Evolutionary conservation across 371 early-diverging fungal species (phyloP).

Genomic region (Mortierella sp.): DNA sequence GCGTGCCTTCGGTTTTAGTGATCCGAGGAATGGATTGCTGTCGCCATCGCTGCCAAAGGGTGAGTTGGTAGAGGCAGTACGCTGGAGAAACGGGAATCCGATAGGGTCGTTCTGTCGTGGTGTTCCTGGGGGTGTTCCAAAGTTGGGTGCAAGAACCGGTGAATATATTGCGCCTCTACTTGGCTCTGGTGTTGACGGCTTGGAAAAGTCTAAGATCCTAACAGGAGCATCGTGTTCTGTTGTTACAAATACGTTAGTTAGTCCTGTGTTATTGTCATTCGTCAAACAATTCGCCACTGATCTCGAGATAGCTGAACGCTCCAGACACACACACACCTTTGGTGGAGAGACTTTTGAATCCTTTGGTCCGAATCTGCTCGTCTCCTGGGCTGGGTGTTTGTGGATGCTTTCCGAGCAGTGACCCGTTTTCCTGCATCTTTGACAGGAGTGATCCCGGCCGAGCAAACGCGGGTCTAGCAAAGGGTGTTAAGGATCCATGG

Average conservation of each 20-base stretch:
- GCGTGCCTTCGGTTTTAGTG: slow-evolving; percentile 26
- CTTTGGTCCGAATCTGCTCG: slow-evolving; percentile 30
- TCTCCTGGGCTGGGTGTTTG: slow-evolving; percentile 46
- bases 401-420: slow-evolving; percentile 51
- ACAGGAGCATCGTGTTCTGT: slow-evolving; percentile 16
- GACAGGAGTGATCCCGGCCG: slow-evolving; percentile 27
- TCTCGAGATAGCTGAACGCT: too few species aligned
- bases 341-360: slow-evolving; percentile 19
- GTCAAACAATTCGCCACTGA: not conserved
- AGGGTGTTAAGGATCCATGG: not conserved
- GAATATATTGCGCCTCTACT: slow-evolving; percentile 20
- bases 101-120: slow-evolving; percentile 17
- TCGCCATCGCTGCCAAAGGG: slow-evolving; percentile 22
- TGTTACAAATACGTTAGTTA: not conserved
- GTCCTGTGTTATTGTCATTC: not conserved
- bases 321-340: slow-evolving; percentile 2
- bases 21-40: slow-evolving; percentile 44
- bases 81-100: not conserved
- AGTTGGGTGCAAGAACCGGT: slow-evolving; percentile 41
- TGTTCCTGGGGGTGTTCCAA: slow-evolving; percentile 44
- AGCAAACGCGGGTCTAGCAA: not conserved
- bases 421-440: slow-evolving; percentile 38
- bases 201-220: slow-evolving; percentile 23
- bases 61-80: not conserved
- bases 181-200: slow-evolving; percentile 13